A percentile compares a stretch with the other conserved stretches of the same genome.
phyloP scores from a whole-genome alignment of 2,329 filamentous ascomycete species.

The Fusarium udum region DNA sequence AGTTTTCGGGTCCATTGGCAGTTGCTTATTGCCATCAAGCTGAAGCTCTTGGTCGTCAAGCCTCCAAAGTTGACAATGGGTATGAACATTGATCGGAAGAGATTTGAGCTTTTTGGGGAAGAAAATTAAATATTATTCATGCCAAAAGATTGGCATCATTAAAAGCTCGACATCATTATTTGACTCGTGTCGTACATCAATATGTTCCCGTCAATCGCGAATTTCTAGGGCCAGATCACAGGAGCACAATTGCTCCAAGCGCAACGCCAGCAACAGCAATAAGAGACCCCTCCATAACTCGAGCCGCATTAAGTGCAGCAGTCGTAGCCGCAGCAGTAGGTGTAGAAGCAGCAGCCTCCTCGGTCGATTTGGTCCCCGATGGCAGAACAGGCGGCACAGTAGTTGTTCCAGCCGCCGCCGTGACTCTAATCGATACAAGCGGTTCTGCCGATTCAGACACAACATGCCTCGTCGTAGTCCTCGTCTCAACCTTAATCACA shows the following conservation, averaged over 20 bases:
- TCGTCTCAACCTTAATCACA: neutral
- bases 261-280: neutral
- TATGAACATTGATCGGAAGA: accelerated
- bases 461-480: neutral
- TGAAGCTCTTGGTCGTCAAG: neutral
- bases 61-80: accelerated
- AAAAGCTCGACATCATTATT: neutral
- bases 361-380: neutral
- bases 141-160: neutral
- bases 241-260: conserved; percentile 7
- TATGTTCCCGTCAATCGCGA: neutral
- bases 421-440: neutral
- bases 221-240: neutral
- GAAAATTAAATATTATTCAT: neutral
- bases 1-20: neutral
- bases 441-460: neutral
- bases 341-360: neutral
- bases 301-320: conserved; percentile 3
- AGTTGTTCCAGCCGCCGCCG: neutral
- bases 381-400: conserved; percentile 12
- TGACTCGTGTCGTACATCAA: too few relatives aligned
- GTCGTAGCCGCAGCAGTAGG: neutral
- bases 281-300: neutral
- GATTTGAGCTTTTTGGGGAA: too few relatives aligned
- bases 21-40: neutral